Conservation (phyloP, 1,284 basidiomycete genomes). For the Agroathelia rolfsii region DNA sequence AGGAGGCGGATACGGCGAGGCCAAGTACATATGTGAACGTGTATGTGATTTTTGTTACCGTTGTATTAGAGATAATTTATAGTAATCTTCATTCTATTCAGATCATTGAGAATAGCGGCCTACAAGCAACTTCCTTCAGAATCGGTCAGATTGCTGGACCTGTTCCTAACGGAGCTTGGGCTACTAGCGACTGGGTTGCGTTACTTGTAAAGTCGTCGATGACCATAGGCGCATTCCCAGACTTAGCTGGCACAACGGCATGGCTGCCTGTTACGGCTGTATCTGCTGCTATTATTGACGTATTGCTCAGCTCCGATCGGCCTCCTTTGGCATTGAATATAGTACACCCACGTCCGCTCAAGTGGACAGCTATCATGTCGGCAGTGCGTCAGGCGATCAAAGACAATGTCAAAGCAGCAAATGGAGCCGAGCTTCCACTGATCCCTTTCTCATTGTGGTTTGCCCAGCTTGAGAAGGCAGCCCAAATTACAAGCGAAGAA, state of each 20-base stretch:
- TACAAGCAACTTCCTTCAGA: slow-evolving; percentile 19
- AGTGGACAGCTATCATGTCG: slow-evolving; percentile 20
- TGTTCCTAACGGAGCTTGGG: slow-evolving; percentile 27
- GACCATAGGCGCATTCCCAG: slow-evolving; percentile 19
- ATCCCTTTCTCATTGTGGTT: slow-evolving; percentile 23
- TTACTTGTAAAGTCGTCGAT: slow-evolving; percentile 24
- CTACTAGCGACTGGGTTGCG: slow-evolving; percentile 25
- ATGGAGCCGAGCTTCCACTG: slow-evolving; percentile 16
- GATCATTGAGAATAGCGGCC: slow-evolving; percentile 11
- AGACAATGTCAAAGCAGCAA: too few relatives aligned
- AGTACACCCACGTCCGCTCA: slow-evolving; percentile 25
- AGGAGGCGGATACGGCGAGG: slow-evolving; percentile 53
- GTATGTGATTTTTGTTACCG: too few relatives aligned
- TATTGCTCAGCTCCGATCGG: slow-evolving; percentile 12
- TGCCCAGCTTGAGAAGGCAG: slow-evolving; percentile 15
- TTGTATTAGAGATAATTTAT: too few relatives aligned
- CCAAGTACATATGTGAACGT: slow-evolving; percentile 56
- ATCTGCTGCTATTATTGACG: slow-evolving; percentile 22
- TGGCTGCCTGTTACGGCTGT: slow-evolving; percentile 25
- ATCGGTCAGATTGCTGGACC: slow-evolving; percentile 28
- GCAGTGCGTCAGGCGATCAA: too few relatives aligned
- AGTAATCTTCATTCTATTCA: slow-evolving; percentile 16
- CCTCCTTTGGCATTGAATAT: slow-evolving; percentile 21
- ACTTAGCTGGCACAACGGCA: slow-evolving; percentile 22
- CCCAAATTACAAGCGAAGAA: slow-evolving; percentile 11